Conservation (phyloP, 1,284 basidiomycete genomes). For the Boletus semigastroideus region DNA sequence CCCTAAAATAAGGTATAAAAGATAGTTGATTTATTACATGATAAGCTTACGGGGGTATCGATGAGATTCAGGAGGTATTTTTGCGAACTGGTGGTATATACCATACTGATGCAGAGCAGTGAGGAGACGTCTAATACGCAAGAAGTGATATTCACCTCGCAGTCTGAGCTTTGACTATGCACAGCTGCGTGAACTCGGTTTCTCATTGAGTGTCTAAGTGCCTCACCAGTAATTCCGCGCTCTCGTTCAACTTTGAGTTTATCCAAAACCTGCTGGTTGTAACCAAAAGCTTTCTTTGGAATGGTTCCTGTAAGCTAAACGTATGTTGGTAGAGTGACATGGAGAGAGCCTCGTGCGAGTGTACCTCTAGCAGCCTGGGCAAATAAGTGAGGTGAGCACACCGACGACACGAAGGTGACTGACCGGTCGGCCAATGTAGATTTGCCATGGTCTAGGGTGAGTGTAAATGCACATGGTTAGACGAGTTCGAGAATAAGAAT, state of each 20-base stretch:
- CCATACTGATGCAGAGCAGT: slow-evolving; percentile 59
- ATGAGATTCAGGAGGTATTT: slow-evolving; percentile 90
- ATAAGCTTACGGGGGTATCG: slow-evolving; percentile 79
- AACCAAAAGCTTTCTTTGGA: slow-evolving; percentile 57
- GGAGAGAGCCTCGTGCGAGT: slow-evolving; percentile 4
- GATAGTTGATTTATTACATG: not conserved
- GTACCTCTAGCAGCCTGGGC: slow-evolving; percentile 67
- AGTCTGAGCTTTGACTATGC: slow-evolving; percentile 83
- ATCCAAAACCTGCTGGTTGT: slow-evolving; percentile 89
- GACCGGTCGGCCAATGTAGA: slow-evolving; percentile 87
- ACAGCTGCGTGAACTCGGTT: slow-evolving; percentile 2
- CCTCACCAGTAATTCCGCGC: slow-evolving; percentile 85
- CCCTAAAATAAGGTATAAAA: slow-evolving; percentile 49
- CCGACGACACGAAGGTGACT: slow-evolving; percentile 23
- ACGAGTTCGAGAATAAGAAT: slow-evolving; percentile 1
- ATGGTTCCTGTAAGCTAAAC: slow-evolving; percentile 86
- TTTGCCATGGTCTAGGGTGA: slow-evolving; percentile 78
- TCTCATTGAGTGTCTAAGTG: not conserved
- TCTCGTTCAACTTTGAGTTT: slow-evolving; percentile 97
- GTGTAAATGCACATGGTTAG: slow-evolving; percentile 10
- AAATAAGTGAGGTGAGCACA: slow-evolving; percentile 2
- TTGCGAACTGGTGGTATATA: slow-evolving; percentile 55
- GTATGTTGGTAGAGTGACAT: slow-evolving; percentile 7
- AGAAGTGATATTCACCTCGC: slow-evolving; percentile 56
- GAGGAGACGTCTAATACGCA: not conserved